Evolutionary conservation across 495 filamentous ascomycete species (phyloP).

Genomic region (Daldinia vernicosa): DNA sequence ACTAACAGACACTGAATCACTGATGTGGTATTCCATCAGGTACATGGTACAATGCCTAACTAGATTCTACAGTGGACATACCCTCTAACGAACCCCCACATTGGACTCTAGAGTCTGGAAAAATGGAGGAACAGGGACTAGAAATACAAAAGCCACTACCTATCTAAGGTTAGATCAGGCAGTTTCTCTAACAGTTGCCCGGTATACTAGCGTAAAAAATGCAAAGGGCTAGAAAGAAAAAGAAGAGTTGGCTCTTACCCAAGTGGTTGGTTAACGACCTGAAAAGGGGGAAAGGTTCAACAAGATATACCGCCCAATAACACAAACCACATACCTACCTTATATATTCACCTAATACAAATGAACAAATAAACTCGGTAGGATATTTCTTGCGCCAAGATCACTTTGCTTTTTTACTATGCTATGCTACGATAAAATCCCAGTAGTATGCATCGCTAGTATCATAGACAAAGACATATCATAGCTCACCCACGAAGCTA

Average conservation of each 20-base stretch:
- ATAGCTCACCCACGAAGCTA: not conserved
- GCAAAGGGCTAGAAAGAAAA: not conserved
- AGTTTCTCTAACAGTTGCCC: not conserved
- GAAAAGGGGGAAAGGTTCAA: not conserved
- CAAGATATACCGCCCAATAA: not conserved
- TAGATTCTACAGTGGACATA: not conserved
- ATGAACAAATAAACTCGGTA: not conserved
- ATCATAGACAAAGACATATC: not conserved
- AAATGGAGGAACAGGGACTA: not conserved
- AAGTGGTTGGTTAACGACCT: not conserved
- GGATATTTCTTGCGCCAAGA: not conserved
- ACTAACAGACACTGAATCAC: not conserved
- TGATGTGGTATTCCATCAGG: not conserved
- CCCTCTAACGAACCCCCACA: not conserved
- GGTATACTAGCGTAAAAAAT: not conserved
- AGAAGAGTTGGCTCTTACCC: not conserved
- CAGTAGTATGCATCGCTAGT: not conserved
- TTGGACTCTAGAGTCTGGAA: not conserved
- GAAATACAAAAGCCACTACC: not conserved
- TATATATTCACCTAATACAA: not conserved
- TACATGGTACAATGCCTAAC: not conserved
- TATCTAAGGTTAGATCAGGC: no score
- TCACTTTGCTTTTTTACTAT: not conserved
- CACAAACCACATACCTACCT: not conserved
- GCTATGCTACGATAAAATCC: not conserved